phyloP scores from a whole-genome alignment of 352 stramenopile genomes.

The Peronospora tabacina region DNA sequence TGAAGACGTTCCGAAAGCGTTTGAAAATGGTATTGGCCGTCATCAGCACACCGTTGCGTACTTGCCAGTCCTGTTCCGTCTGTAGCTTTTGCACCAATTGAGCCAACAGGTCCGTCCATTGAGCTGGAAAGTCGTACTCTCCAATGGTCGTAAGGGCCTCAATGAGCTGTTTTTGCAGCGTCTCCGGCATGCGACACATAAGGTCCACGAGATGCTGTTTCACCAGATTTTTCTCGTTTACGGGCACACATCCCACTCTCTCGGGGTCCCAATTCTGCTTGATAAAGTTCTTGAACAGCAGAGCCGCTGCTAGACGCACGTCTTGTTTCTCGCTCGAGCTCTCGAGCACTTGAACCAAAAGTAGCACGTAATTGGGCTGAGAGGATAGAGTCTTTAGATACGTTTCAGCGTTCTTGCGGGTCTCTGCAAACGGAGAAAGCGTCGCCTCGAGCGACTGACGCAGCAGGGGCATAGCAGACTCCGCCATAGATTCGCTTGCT shows the following conservation, averaged over 20 bases:
- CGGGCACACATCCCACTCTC: slow-evolving; percentile 61
- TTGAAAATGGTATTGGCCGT: slow-evolving; percentile 99
- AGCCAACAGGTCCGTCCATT: slow-evolving; percentile 93
- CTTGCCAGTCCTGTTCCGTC: slow-evolving; percentile 80
- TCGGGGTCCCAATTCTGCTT: slow-evolving; percentile 95
- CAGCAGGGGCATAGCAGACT: slow-evolving; percentile 59
- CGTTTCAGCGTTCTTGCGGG: slow-evolving; percentile 59
- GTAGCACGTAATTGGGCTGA: slow-evolving; percentile 65
- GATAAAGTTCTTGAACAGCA: slow-evolving; percentile 98
- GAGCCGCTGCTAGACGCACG: slow-evolving; percentile 59
- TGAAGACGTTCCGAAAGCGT: slow-evolving; percentile 92
- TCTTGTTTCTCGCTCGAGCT: slow-evolving; percentile 47
- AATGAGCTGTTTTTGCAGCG: slow-evolving; percentile 92
- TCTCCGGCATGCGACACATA: slow-evolving; percentile 93
- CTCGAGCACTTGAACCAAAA: slow-evolving; percentile 70
- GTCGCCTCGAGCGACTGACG: slow-evolving; percentile 70
- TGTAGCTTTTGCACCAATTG: slow-evolving; percentile 92
- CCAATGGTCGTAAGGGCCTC: slow-evolving; percentile 96
- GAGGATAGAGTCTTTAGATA: slow-evolving; percentile 51
- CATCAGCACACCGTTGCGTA: slow-evolving; percentile 94
- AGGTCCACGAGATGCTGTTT: slow-evolving; percentile 98
- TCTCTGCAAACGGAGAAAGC: slow-evolving; percentile 62
- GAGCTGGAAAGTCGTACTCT: slow-evolving; percentile 93
- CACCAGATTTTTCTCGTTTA: slow-evolving; percentile 89
- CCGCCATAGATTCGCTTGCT: slow-evolving; percentile 39